Conservation (phyloP, 2,329 filamentous ascomycete species). For the Diaporthe sp. region DNA sequence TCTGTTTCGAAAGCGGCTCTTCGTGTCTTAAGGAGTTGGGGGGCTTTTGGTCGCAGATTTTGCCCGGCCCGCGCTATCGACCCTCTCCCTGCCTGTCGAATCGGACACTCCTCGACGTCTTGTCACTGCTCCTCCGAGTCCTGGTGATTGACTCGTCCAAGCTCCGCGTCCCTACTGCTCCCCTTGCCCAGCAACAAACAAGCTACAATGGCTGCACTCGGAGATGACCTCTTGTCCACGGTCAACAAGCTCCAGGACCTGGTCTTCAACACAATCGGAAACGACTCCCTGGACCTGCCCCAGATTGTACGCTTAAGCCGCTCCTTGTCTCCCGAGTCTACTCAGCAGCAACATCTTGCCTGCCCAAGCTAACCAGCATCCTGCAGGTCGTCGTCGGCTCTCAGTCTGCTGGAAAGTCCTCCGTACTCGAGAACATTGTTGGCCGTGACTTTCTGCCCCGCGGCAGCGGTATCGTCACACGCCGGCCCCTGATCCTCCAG, state of each 20-base stretch:
- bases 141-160: slow-evolving; percentile 20
- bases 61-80: slow-evolving; percentile 30
- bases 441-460: slow-evolving; percentile 96
- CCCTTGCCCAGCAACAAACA: slow-evolving; percentile 10
- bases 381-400: slow-evolving; percentile 94
- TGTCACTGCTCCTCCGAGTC: slow-evolving; percentile 13
- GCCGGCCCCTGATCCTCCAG: slow-evolving; percentile 93
- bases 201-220: slow-evolving; percentile 84
- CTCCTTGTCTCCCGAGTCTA: not conserved
- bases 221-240: slow-evolving; percentile 92
- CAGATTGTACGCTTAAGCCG: slow-evolving; percentile 81
- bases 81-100: slow-evolving; percentile 8
- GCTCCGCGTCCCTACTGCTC: slow-evolving; percentile 20
- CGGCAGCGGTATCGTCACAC: slow-evolving; percentile 95
- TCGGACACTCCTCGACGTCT: slow-evolving; percentile 4
- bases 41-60: slow-evolving; percentile 31
- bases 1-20: slow-evolving; percentile 2
- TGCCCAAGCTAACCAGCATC: slow-evolving; percentile 38
- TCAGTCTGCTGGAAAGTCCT: slow-evolving; percentile 98
- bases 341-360: slow-evolving; percentile 33
- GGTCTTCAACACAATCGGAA: slow-evolving; percentile 99
- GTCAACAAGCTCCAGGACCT: slow-evolving; percentile 99
- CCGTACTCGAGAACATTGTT: slow-evolving; percentile 98
- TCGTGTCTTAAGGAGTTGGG: slow-evolving; percentile 13
- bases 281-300: slow-evolving; percentile 95